Conservation (phyloP, 1,284 basidiomycete genomes). For the Melanopsichium pennsylvanicum region DNA sequence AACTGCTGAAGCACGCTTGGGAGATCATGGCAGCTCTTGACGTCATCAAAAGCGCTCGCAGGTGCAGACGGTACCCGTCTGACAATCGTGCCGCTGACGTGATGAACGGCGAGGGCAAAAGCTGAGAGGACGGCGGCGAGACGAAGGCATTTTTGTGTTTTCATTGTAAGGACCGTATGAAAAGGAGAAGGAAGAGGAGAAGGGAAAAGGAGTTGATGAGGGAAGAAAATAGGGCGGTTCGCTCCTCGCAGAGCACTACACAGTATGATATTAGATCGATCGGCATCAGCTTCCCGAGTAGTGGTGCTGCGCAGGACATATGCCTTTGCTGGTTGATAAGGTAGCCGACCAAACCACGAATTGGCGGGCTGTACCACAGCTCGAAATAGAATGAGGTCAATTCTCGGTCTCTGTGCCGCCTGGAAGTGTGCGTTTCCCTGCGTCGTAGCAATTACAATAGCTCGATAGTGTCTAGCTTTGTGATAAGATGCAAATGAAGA, state of each 20-base stretch:
- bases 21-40: constrained; percentile 17
- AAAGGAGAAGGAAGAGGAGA: neutral
- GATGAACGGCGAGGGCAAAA: neutral
- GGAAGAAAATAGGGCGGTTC: neutral
- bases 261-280: too few relatives aligned
- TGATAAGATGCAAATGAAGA: too few relatives aligned
- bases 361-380: too few relatives aligned
- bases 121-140: neutral
- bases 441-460: too few relatives aligned
- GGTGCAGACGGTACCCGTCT: neutral
- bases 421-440: too few relatives aligned
- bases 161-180: constrained; percentile 12
- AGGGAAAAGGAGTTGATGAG: neutral
- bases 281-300: too few relatives aligned
- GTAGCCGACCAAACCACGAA: too few relatives aligned
- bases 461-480: too few relatives aligned
- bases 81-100: neutral
- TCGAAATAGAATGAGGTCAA: too few relatives aligned
- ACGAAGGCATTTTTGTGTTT: neutral
- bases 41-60: neutral
- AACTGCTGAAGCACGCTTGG: constrained; percentile 14
- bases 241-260: neutral
- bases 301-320: too few relatives aligned
- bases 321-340: too few relatives aligned
- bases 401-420: too few relatives aligned